Base-by-base conservation (phyloP, 139 green algal genomes). In the Spirogloea muscicola region DNA sequence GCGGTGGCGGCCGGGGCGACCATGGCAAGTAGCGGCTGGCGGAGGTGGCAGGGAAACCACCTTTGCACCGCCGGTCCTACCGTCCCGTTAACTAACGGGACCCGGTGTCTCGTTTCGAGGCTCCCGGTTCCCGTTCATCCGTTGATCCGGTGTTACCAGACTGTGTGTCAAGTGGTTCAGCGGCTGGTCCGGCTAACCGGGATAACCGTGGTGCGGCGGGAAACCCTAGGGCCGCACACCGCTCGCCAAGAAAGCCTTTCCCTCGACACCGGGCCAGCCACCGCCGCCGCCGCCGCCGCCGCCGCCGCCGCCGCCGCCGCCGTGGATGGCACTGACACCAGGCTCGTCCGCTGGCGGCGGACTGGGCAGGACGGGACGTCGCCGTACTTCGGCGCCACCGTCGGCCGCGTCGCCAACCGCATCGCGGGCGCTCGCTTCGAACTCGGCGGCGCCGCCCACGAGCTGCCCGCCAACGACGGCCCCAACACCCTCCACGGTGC, bases 391-490 rank as follows among this genome's bases (percentile, higher is more conserved):
- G 93, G 93, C 0, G 89, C 81, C 0, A 55, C 97, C 0, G 90
- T 97, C 1, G 93, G 93, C 0, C 85, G 93, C 0, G 84, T 89
- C 1, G 93, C 93, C 25, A 98, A 98, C 77, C 84, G 93, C 64
- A 96, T 98, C 61, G 86, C 84, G 2, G 69, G 84, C 13, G 91
- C 74, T 0, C 61, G 25, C 0, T 97, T 97, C 66, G 80, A 46
- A 1, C 68, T 98, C n/a, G 76, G 88, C 18, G 90, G 86, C 0
- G 10, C 84, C n/a, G 57, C 64, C 6, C 91, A 95, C 84, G 66
- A 84, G 5, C 74, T 97, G 43, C 44, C 81, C 1, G 72, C 83
- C 2, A 86, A 86, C 46, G 87, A 96, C 79, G 89, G 87, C 2
- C 61, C 59, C 18, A 92, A 97, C 74, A 80, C 86, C 29, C 77